phyloP scores from a whole-genome alignment of 345 rosid species.

The Aethionema arabicum region DNA sequence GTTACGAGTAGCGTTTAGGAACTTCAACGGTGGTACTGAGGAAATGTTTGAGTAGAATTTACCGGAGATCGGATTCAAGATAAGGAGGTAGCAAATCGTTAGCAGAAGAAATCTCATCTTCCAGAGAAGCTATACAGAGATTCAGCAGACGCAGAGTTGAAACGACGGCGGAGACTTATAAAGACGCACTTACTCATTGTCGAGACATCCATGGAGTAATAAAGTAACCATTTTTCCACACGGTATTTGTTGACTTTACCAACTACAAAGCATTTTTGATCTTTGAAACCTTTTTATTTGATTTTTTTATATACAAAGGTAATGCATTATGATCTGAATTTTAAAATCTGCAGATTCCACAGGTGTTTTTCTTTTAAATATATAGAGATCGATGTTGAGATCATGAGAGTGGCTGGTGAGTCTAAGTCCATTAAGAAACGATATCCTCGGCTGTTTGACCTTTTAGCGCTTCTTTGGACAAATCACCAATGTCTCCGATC shows the following conservation, averaged over 20 bases:
- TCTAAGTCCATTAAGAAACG: background rate
- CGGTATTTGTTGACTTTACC: background rate
- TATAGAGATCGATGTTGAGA: no score
- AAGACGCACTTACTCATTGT: background rate
- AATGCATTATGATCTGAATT: no score
- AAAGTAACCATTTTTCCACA: no score
- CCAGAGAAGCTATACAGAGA: background rate
- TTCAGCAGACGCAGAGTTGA: background rate
- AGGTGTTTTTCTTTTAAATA: no score
- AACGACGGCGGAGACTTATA: slow-evolving; percentile 25
- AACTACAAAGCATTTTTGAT: background rate
- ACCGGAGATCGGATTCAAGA: slow-evolving; percentile 25
- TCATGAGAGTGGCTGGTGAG: background rate
- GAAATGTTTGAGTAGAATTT: slow-evolving; percentile 34
- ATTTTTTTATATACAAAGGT: no score
- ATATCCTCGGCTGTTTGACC: background rate
- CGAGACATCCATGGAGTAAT: background rate
- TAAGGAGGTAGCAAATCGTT: slow-evolving; percentile 10
- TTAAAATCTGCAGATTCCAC: no score
- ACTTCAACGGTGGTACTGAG: slow-evolving; percentile 28
- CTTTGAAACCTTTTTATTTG: no score
- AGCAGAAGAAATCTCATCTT: slow-evolving; percentile 18
- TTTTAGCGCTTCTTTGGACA: background rate
- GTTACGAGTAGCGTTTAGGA: slow-evolving; percentile 28
- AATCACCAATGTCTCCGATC: slow-evolving; percentile 11